These are phyloP conservation scores for Fagus crenata DNA, from an alignment of 306 rosid genomes.

Conservation along the genomic window DNA sequence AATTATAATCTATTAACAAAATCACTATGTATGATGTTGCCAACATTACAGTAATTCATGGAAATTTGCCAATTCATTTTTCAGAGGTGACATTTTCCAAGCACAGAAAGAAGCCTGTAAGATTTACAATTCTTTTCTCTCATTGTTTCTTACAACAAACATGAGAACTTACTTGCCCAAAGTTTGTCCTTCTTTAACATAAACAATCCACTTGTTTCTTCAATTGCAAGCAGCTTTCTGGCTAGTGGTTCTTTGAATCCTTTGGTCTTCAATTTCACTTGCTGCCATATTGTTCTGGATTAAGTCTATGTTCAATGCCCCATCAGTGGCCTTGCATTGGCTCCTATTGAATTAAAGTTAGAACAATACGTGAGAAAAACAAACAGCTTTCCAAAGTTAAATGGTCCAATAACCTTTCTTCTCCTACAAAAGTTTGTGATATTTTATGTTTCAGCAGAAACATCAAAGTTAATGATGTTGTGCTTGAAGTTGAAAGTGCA, in stretches of 20 bases:
- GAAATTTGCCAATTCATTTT: too few relatives aligned
- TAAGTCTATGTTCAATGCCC: neutral
- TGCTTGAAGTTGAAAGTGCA: slow-evolving; percentile 14
- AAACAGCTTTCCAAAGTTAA: slow-evolving; percentile 3
- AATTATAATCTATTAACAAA: slow-evolving; percentile 3
- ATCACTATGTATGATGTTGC: neutral
- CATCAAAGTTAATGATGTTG: neutral
- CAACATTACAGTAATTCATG: neutral
- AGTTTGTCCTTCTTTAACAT: neutral
- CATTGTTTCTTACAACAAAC: slow-evolving; percentile 9
- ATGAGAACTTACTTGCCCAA: slow-evolving; percentile 9
- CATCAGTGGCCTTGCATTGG: neutral
- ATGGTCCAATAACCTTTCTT: neutral
- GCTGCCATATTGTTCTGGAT: slow-evolving; percentile 18
- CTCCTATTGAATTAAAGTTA: slow-evolving; percentile 25
- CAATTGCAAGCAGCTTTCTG: slow-evolving; percentile 6
- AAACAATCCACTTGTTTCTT: neutral
- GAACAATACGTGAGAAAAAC: slow-evolving; percentile 5
- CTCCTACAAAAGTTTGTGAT: too few relatives aligned
- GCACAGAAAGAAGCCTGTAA: neutral
- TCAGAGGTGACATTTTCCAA: neutral
- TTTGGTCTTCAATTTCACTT: slow-evolving; percentile 15
- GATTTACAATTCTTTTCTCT: slow-evolving; percentile 2
- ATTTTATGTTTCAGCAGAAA: too few relatives aligned
- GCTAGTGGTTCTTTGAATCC: slow-evolving; percentile 1